Evolutionary conservation across 306 rosid species (phyloP), one percentile per base, ranked within the genome.

Genomic region (Senna siamea): DNA sequence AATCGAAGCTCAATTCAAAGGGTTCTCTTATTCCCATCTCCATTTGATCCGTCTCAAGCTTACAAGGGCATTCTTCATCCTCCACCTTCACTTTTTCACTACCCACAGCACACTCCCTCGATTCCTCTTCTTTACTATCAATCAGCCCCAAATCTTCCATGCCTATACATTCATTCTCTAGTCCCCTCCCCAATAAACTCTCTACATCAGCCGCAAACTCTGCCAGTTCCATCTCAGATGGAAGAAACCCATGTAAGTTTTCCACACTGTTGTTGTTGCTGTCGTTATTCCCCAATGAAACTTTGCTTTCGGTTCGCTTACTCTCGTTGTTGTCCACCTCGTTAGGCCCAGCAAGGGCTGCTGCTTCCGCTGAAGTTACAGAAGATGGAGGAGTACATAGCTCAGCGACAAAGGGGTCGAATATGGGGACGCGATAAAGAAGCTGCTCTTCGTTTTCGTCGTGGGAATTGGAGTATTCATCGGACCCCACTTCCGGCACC

Each of bases 121-220:
- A n/a, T n/a, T n/a, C n/a, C n/a, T n/a, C n/a, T n/a, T n/a, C n/a
- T n/a, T n/a, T n/a, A n/a, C n/a, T n/a, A n/a, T 85, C 93, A 47
- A 70, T 59, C 1, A 95, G 82, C 44, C 98, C 99, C 80, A 92
- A 30, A 7, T 84, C 93, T 62, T 90, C 91, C 86, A 95, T 95
- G 9, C 92, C 97, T 5, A 95, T 78, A 26, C 93, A 87, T 86
- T 85, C 88, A 44, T 83, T 83, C 44, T 92, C 96, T 4, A 89
- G 77, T 5, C 90, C 93, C 44, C 79, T 83, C 0, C 99, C 97
- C 79, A 95, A 67, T 30, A 95, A 77, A 63, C 91, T 92, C 77
- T 95, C 99, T 8, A 95, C 99, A 41, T 95, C 97, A 4, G 97
- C 99, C 0, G 99, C 93, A 54, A 94, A 94, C 66, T 92, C 90